phyloP scores from a whole-genome alignment of 345 rosid genomes.

The Eucalyptus cloeziana region DNA sequence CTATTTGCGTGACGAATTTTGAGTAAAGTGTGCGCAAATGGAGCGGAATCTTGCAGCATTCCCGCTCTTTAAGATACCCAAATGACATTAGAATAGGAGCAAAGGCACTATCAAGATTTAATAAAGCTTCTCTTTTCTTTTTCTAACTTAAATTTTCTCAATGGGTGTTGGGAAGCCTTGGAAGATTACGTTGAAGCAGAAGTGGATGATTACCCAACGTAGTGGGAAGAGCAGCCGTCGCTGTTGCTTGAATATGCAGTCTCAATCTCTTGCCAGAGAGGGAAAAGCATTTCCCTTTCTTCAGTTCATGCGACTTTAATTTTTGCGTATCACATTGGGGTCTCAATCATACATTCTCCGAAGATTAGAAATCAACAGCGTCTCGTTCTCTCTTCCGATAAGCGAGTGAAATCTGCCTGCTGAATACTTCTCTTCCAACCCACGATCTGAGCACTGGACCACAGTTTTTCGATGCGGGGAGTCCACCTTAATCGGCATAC shows the following conservation, averaged over 20 bases:
- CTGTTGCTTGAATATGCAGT: neutral
- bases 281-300: neutral
- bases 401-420: too few relatives aligned
- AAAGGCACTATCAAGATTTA: neutral
- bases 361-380: neutral
- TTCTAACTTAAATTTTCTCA: neutral
- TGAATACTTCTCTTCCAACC: slow-evolving; percentile 25
- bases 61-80: neutral
- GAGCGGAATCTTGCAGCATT: neutral
- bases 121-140: neutral
- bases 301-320: neutral
- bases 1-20: neutral
- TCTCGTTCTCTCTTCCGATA: neutral
- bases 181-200: neutral
- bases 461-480: neutral
- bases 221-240: neutral
- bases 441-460: neutral
- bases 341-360: neutral
- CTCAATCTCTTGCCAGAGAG: neutral
- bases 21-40: neutral
- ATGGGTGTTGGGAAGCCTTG: neutral
- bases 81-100: neutral
- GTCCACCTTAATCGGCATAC: neutral
- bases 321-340: neutral
- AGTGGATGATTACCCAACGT: neutral